phyloP scores from a whole-genome alignment of 1,284 basidiomycete species.

The Neolentinus lepideus region DNA sequence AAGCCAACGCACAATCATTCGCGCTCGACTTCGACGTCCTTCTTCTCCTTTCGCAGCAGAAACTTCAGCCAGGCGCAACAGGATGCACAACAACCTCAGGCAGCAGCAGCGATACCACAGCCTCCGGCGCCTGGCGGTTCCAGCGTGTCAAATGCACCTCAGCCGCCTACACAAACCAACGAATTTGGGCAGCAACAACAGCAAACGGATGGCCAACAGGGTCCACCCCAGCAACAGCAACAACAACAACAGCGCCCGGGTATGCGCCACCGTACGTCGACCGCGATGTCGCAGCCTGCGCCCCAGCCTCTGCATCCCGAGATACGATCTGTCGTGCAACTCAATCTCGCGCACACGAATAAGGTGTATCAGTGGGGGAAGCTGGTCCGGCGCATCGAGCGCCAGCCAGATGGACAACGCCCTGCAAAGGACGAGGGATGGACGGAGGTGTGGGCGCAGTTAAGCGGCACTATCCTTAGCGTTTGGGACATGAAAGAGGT shows the following conservation, averaged over 20 bases:
- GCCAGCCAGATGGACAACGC: conserved; percentile 68
- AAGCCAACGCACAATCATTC: neutral
- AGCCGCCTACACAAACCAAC: neutral
- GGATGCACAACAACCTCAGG: neutral
- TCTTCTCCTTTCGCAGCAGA: conserved; percentile 2
- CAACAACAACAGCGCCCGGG: conserved; percentile 6
- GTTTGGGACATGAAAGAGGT: conserved; percentile 87
- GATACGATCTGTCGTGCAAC: conserved; percentile 66
- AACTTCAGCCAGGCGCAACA: neutral
- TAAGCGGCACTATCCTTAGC: conserved; percentile 89
- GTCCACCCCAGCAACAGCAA: neutral
- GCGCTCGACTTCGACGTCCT: neutral
- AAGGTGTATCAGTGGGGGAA: conserved; percentile 80
- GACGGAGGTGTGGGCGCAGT: conserved; percentile 89
- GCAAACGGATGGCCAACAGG: neutral
- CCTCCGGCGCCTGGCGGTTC: conserved; percentile 13
- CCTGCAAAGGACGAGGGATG: conserved; percentile 78
- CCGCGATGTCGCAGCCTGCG: conserved; percentile 13
- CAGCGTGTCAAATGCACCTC: neutral
- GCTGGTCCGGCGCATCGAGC: conserved; percentile 67
- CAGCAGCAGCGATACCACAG: conserved; percentile 5
- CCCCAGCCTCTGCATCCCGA: conserved; percentile 58
- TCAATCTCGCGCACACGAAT: conserved; percentile 64
- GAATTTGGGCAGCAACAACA: neutral
- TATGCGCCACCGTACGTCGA: conserved; percentile 7